Conservation (phyloP, 208 protist species). For the Phytomonas sp. region DNA sequence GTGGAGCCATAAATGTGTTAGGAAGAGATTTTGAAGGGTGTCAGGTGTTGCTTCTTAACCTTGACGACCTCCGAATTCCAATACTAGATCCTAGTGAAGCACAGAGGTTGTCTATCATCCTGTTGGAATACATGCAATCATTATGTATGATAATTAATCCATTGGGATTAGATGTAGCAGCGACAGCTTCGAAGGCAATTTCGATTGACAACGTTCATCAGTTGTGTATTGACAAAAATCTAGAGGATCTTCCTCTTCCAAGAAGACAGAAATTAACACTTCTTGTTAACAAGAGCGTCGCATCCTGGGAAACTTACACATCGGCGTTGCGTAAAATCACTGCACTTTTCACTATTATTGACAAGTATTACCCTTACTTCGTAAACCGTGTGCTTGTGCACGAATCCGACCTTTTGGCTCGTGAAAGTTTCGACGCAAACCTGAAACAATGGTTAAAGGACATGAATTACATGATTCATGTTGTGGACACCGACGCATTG, state of each 20-base stretch:
- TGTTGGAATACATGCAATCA: slow-evolving; percentile 72
- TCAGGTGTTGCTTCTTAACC: slow-evolving; percentile 47
- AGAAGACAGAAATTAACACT: slow-evolving; percentile 44
- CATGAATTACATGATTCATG: slow-evolving; percentile 29
- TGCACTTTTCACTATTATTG: slow-evolving; percentile 31
- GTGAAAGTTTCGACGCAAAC: slow-evolving; percentile 38
- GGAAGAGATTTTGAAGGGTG: slow-evolving; percentile 29
- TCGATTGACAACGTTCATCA: not conserved
- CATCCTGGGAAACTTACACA: slow-evolving; percentile 25
- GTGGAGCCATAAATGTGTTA: slow-evolving; percentile 40
- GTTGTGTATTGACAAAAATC: not conserved
- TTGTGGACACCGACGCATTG: slow-evolving; percentile 44
- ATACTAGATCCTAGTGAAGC: slow-evolving; percentile 37
- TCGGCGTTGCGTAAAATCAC: slow-evolving; percentile 28
- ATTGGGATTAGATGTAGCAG: slow-evolving; percentile 17
- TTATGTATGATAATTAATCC: slow-evolving; percentile 26
- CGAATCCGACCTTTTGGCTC: slow-evolving; percentile 34
- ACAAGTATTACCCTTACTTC: slow-evolving; percentile 72
- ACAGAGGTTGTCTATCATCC: slow-evolving; percentile 41
- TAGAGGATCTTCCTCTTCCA: not conserved
- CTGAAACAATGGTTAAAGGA: slow-evolving; percentile 22
- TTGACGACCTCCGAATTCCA: slow-evolving; percentile 23
- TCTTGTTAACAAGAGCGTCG: slow-evolving; percentile 53
- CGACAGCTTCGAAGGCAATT: slow-evolving; percentile 2
- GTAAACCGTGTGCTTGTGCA: slow-evolving; percentile 48